A percentile compares a stretch with the other conserved stretches of the same genome.
Evolutionary conservation across 768 basidiomycete species (phyloP).

Genomic region (Mycena haematopus): DNA sequence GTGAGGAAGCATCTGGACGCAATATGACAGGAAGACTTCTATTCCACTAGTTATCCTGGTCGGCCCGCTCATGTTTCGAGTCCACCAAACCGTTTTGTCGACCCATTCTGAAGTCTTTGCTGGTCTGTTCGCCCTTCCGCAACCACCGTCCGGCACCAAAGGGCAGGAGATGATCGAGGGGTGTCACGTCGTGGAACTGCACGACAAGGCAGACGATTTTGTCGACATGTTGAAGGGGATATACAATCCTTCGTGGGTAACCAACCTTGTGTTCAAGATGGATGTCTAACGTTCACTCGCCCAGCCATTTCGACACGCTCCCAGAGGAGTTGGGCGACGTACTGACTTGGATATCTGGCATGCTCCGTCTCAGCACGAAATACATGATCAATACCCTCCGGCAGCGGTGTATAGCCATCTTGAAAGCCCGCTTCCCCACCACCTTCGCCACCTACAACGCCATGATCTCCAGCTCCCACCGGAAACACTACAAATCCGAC

Average conservation of each 20-base stretch:
- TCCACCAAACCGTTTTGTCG: conserved; percentile 53
- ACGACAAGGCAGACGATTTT: conserved; percentile 56
- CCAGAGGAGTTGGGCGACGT: conserved; percentile 51
- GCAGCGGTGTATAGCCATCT: conserved; percentile 55
- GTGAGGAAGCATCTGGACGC: conserved; percentile 28
- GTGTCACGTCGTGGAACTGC: conserved; percentile 56
- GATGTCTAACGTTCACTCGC: not conserved
- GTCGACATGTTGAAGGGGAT: conserved; percentile 56
- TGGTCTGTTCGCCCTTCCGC: conserved; percentile 65
- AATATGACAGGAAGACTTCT: conserved; percentile 43
- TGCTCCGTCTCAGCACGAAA: conserved; percentile 69
- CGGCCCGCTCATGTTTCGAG: conserved; percentile 48
- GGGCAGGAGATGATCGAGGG: conserved; percentile 51
- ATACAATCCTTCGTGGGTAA: conserved; percentile 52
- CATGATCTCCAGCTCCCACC: conserved; percentile 30
- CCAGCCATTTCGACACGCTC: conserved; percentile 46
- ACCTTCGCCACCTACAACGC: conserved; percentile 46
- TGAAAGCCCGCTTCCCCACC: conserved; percentile 48
- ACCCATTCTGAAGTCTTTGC: conserved; percentile 71
- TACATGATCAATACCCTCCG: conserved; percentile 63
- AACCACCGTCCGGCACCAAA: conserved; percentile 31
- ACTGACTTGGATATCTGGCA: conserved; percentile 53
- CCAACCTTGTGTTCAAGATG: not conserved
- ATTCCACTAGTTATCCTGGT: conserved; percentile 50
- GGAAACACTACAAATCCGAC: conserved; percentile 44